Evolutionary conservation across 2,329 filamentous ascomycete genomes (phyloP).

Genomic region (Fusarium beomiforme): DNA sequence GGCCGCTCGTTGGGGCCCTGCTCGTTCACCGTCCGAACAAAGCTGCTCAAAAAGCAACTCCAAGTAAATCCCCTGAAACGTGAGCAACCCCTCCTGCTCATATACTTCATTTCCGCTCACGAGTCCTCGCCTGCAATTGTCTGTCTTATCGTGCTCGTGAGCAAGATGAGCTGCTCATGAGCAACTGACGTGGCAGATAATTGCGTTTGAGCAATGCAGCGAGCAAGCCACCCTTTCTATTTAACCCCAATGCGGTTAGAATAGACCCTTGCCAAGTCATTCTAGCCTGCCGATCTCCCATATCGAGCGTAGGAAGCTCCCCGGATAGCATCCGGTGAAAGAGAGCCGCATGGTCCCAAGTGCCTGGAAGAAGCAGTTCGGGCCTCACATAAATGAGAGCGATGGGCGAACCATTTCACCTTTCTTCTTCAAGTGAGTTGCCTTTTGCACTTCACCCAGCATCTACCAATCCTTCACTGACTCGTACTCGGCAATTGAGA

Average conservation of each 20-base stretch:
- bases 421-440: neutral
- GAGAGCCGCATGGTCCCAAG: neutral
- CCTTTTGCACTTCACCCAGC: neutral
- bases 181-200: neutral
- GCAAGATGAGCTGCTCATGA: neutral
- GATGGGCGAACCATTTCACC: neutral
- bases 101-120: neutral
- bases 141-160: neutral
- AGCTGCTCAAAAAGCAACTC: neutral
- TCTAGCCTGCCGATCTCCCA: neutral
- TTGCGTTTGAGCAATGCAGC: neutral
- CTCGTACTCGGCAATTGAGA: accelerated
- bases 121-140: accelerated
- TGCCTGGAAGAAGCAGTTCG: accelerated
- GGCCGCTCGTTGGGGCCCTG: neutral
- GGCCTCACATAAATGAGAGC: neutral
- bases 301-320: accelerated
- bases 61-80: neutral
- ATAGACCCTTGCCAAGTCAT: neutral
- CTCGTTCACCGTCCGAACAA: no score
- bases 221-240: neutral
- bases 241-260: neutral
- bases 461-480: no score
- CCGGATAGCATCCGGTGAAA: accelerated
- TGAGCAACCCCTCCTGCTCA: neutral